A percentile compares a stretch with the other conserved stretches of the same genome.
Conservation (phyloP, 108 stramenopile genomes). For the Mayamaea pseudoterrestris region DNA sequence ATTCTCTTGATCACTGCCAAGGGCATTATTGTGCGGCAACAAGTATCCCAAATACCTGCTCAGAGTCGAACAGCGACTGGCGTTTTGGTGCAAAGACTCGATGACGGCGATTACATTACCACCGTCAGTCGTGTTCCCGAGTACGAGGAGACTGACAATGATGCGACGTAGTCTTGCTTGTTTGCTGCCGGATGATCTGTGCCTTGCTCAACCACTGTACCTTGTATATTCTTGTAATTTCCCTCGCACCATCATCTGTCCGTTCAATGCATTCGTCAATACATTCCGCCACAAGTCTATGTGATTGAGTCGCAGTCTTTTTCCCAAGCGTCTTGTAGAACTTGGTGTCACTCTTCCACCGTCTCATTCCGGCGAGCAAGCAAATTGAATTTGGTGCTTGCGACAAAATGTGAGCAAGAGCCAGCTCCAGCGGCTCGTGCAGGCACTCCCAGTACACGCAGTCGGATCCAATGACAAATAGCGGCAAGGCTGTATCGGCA, state of each 20-base stretch:
- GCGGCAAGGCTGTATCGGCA: neutral
- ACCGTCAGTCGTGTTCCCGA: conserved; percentile 67
- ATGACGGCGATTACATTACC: conserved; percentile 60
- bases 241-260: no score
- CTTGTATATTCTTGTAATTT: no score
- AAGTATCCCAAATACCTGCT: conserved; percentile 54
- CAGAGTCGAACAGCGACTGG: conserved; percentile 84
- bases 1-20: conserved; percentile 75
- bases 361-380: conserved; percentile 9
- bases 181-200: no score
- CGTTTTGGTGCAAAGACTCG: conserved; percentile 80
- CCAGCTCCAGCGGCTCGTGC: conserved; percentile 8
- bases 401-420: neutral
- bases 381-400: neutral
- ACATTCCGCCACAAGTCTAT: no score
- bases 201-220: no score
- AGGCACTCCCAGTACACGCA: conserved; percentile 9
- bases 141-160: conserved; percentile 17
- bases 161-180: no score
- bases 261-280: no score
- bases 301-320: conserved; percentile 1
- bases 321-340: conserved; percentile 8
- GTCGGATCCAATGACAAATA: conserved; percentile 5
- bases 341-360: conserved; percentile 6
- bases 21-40: conserved; percentile 87